Evolutionary conservation across 371 early-diverging fungal genomes (phyloP).

Genomic region (Parasitella parasitica): DNA sequence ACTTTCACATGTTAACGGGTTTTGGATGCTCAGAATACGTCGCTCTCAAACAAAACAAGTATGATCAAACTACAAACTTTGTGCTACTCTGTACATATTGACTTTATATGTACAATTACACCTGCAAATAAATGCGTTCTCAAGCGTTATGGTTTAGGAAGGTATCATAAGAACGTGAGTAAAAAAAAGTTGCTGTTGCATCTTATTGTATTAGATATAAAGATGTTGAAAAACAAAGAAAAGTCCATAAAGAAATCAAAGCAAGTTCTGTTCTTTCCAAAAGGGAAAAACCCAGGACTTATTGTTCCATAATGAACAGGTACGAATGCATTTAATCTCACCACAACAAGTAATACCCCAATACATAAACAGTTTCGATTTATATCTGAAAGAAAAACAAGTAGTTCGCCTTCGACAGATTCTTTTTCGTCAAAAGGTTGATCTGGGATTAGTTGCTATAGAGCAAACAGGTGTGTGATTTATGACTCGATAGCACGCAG

Average conservation of each 20-base stretch:
- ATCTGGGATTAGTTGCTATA: background rate
- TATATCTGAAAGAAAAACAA: too few relatives aligned
- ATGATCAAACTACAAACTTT: background rate
- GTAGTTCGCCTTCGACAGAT: too few relatives aligned
- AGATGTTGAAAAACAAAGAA: background rate
- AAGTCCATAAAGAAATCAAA: background rate
- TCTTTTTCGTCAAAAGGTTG: background rate
- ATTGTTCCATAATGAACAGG: too few relatives aligned
- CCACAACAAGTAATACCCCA: too few relatives aligned
- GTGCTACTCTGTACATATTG: background rate
- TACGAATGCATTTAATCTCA: too few relatives aligned
- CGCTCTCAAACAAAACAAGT: background rate
- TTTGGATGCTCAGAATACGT: background rate
- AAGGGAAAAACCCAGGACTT: background rate
- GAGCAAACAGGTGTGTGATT: too few relatives aligned
- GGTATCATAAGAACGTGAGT: background rate
- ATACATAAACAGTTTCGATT: too few relatives aligned
- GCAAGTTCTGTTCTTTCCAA: background rate
- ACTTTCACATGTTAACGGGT: constrained; percentile 5
- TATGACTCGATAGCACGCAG: too few relatives aligned
- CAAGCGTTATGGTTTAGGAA: background rate
- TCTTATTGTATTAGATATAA: too few relatives aligned
- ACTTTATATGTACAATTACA: background rate
- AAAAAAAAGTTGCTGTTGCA: background rate
- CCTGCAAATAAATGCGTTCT: background rate